Conservation (phyloP, 495 filamentous ascomycete genomes). For the Filosporella fistucella region DNA sequence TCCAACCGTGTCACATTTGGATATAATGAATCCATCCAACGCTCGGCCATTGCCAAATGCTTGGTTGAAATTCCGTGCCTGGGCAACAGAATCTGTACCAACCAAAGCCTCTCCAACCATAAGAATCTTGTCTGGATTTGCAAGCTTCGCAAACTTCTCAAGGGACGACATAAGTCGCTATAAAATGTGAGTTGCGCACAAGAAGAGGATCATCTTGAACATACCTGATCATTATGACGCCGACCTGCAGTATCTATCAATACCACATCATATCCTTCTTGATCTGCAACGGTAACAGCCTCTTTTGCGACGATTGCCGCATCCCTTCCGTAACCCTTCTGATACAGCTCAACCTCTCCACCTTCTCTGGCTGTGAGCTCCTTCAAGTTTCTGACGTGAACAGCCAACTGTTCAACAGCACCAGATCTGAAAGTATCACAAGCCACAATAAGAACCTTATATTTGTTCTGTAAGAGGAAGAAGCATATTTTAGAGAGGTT, state of each 20-base stretch:
- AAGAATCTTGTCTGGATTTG: constrained; percentile 93
- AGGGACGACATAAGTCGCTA: constrained; percentile 86
- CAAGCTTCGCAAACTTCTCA: constrained; percentile 96
- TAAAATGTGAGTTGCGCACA: neutral
- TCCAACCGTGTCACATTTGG: constrained; percentile 96
- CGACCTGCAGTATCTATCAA: constrained; percentile 95
- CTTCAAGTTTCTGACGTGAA: constrained; percentile 86
- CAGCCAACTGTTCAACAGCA: constrained; percentile 92
- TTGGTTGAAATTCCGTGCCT: constrained; percentile 92
- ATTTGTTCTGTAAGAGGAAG: constrained; percentile 94
- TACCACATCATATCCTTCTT: constrained; percentile 83
- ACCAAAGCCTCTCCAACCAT: constrained; percentile 99
- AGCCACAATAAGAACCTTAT: constrained; percentile 90
- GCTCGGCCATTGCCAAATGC: constrained; percentile 78
- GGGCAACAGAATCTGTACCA: constrained; percentile 88
- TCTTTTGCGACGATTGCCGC: constrained; percentile 94
- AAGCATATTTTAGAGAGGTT: constrained; percentile 96
- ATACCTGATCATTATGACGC: constrained; percentile 76
- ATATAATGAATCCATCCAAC: constrained; percentile 94
- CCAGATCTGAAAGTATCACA: constrained; percentile 97
- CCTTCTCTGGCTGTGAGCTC: constrained; percentile 79
- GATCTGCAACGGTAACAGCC: constrained; percentile 72
- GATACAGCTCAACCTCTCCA: constrained; percentile 82
- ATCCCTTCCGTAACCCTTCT: constrained; percentile 97
- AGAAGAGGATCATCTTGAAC: neutral